Evolutionary conservation across 768 basidiomycete genomes (phyloP).

Genomic region (Boletus sp.): DNA sequence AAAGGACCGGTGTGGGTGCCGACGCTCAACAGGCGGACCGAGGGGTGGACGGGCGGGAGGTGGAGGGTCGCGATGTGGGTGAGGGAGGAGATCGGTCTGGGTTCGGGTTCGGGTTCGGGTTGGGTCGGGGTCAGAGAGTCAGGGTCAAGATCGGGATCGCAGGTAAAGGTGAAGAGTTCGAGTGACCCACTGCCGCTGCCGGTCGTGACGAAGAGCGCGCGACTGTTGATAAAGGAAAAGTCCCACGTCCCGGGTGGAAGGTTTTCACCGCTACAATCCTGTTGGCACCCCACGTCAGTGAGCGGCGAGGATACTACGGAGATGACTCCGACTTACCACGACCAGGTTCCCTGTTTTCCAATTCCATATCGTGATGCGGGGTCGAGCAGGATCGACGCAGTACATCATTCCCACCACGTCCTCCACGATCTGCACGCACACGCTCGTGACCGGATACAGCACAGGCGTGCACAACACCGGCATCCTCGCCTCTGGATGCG

Average conservation of each 20-base stretch:
- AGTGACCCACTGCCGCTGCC: slow-evolving; percentile 36
- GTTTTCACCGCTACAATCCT: slow-evolving; percentile 29
- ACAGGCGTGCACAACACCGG: slow-evolving; percentile 29
- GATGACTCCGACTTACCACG: slow-evolving; percentile 34
- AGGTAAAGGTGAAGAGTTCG: slow-evolving; percentile 41
- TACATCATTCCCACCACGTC: slow-evolving; percentile 54
- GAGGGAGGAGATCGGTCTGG: neutral
- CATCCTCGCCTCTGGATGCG: slow-evolving; percentile 42
- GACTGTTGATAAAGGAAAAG: slow-evolving; percentile 46
- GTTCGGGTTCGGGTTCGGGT: neutral
- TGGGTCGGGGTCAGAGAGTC: neutral
- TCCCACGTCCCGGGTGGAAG: slow-evolving; percentile 37
- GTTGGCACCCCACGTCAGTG: neutral
- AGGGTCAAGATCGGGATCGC: neutral
- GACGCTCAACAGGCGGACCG: slow-evolving; percentile 16
- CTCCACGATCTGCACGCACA: slow-evolving; percentile 50
- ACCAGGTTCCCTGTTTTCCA: slow-evolving; percentile 46
- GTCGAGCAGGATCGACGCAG: slow-evolving; percentile 24
- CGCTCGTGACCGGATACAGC: slow-evolving; percentile 25
- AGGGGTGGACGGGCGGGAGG: slow-evolving; percentile 11
- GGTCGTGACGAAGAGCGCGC: slow-evolving; percentile 44
- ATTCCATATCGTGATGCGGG: slow-evolving; percentile 43
- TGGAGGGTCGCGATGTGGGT: slow-evolving; percentile 19
- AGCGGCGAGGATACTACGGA: neutral
- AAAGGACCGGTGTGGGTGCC: slow-evolving; percentile 37